Conservation (phyloP, 306 rosid species). For the Boehmeria nivea region DNA sequence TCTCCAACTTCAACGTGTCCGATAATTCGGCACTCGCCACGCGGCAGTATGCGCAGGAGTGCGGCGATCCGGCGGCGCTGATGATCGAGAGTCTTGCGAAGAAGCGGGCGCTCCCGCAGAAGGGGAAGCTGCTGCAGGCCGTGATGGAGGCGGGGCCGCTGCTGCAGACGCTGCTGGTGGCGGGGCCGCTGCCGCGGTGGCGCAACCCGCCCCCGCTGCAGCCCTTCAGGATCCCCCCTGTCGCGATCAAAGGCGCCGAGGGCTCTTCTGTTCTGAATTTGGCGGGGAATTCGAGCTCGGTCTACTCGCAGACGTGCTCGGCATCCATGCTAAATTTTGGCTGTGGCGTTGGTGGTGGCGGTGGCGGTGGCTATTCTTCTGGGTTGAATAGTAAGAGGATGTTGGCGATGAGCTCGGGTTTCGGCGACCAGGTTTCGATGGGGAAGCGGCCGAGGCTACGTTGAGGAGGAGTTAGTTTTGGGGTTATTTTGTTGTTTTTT, state of each 20-base stretch:
- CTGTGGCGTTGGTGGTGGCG: conserved; percentile 7
- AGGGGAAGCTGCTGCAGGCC: conserved; percentile 58
- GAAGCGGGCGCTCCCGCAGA: conserved; percentile 48
- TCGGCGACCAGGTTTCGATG: conserved; percentile 19
- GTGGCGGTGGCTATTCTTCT: conserved; percentile 24
- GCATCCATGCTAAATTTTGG: conserved; percentile 47
- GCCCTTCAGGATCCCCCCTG: conserved; percentile 46
- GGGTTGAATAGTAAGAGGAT: no score
- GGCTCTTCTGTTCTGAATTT: no score
- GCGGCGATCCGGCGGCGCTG: conserved; percentile 33
- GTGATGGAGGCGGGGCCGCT: conserved; percentile 64
- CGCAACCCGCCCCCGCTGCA: conserved; percentile 62
- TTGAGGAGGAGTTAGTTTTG: conserved; percentile 14
- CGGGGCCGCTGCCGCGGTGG: conserved; percentile 77
- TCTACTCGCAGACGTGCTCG: conserved; percentile 44
- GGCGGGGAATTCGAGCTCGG: conserved; percentile 17
- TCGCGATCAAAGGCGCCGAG: conserved; percentile 28
- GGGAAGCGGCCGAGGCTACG: conserved; percentile 50
- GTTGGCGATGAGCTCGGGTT: conserved; percentile 24
- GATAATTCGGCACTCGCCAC: no score
- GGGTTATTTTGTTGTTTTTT: not conserved
- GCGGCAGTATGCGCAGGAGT: conserved; percentile 39
- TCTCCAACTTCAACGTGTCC: conserved; percentile 46
- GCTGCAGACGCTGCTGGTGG: conserved; percentile 49
- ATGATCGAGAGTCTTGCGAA: conserved; percentile 35